Percentiles rank a stretch among this genome's conserved stretches.
Conservation (phyloP, 306 rosid species). For the Castanea mollissima region DNA sequence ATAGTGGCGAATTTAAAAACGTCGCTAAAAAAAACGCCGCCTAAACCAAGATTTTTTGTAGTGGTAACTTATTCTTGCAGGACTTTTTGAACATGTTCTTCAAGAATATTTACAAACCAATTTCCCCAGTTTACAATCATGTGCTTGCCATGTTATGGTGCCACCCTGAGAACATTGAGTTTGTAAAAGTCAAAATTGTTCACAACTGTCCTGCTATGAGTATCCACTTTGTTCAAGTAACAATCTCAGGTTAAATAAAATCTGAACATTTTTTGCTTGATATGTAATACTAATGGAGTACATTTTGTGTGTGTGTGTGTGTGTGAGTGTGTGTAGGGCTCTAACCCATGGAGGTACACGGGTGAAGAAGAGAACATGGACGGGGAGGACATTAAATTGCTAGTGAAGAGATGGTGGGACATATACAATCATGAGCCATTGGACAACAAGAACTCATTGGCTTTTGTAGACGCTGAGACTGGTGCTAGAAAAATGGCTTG, state of each 20-base stretch:
- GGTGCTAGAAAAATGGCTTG: background rate
- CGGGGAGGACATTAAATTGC: slow-evolving; percentile 61
- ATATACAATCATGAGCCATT: slow-evolving; percentile 63
- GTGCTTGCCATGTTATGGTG: slow-evolving; percentile 76
- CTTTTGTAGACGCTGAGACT: background rate
- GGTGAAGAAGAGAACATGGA: slow-evolving; percentile 80
- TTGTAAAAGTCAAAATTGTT: slow-evolving; percentile 62
- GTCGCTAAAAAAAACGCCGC: too few species aligned
- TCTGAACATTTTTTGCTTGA: background rate
- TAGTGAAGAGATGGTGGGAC: slow-evolving; percentile 79
- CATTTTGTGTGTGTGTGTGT: background rate
- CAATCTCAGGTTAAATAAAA: background rate
- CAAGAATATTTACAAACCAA: slow-evolving; percentile 50
- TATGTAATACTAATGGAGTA: background rate
- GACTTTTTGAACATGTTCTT: slow-evolving; percentile 71
- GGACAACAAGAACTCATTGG: slow-evolving; percentile 29
- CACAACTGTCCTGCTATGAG: slow-evolving; percentile 76
- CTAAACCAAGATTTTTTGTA: too few species aligned
- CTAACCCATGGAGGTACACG: slow-evolving; percentile 87
- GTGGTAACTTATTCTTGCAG: slow-evolving; percentile 8
- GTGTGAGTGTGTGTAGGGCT: slow-evolving; percentile 37
- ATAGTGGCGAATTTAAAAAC: too few species aligned
- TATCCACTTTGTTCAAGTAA: background rate
- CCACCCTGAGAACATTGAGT: slow-evolving; percentile 63
- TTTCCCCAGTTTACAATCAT: slow-evolving; percentile 55